phyloP scores from a whole-genome alignment of 139 green algal genomes.

The Coccomyxa sp. region DNA sequence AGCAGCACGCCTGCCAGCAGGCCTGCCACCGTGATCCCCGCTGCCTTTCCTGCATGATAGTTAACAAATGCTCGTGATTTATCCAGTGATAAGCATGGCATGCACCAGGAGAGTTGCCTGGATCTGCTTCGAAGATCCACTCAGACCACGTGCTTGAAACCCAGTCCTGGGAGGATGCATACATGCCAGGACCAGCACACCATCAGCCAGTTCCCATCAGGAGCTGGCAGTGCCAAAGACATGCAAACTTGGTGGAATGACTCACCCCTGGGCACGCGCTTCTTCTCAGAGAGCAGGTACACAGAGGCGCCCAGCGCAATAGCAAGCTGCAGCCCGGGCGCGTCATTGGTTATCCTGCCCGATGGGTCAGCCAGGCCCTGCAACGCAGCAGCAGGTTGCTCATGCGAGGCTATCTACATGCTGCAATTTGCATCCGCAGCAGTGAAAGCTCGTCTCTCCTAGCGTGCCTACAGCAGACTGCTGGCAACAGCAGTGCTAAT shows the following conservation, averaged over 20 bases:
- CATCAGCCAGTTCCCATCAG: no score
- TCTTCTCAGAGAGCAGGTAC: conserved; percentile 76
- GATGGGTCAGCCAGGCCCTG: conserved; percentile 55
- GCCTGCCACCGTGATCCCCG: conserved; percentile 45
- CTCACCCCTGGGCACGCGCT: conserved; percentile 53
- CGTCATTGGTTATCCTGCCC: conserved; percentile 40
- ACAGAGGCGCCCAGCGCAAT: conserved; percentile 59
- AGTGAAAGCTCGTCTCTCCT: background rate
- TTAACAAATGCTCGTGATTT: no score
- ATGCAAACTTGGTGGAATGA: no score
- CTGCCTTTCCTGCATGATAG: conserved; percentile 6
- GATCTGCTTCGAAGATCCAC: no score
- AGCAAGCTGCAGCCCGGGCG: conserved; percentile 73
- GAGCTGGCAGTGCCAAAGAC: no score
- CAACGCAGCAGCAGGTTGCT: background rate
- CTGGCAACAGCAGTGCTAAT: no score
- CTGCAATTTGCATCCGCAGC: background rate
- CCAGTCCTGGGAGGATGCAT: no score
- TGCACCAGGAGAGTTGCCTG: no score
- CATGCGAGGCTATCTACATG: background rate
- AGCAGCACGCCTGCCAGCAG: conserved; percentile 64
- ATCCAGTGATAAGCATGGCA: no score
- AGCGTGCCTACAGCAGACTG: no score
- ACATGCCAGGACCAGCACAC: no score
- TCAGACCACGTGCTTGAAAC: no score